Base-by-base conservation (phyloP, 257 asterid species). In the Fraxinus cuspidata region DNA sequence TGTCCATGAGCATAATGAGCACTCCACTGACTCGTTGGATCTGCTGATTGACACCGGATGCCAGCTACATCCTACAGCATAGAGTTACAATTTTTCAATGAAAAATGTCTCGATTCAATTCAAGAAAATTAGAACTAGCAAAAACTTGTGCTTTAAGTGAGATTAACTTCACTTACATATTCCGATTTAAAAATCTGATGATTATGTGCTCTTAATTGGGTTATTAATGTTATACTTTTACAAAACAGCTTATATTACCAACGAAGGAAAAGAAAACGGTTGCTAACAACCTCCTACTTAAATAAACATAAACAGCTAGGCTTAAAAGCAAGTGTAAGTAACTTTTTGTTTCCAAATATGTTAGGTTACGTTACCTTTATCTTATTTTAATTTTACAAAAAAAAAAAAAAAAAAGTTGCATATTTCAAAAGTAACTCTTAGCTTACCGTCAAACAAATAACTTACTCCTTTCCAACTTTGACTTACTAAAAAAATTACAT, bases 1-100 rank as follows among this genome's bases (percentile, higher is more conserved):
- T 91, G 99, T 77, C 94, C 98, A 83, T 93, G 93, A 71, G 90
- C 94, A 88, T 94, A 94, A 87, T 92, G 92, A 79, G 93, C 92
- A 81, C 83, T 83, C 94, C 92, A 81, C 73, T 92, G 98, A 77
- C 79, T 89, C 72, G 97, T 91, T 72, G 97, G 91, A 88, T 94
- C 98, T 21, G 92, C 81, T 23, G 94, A 74, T 80, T 93, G 95
- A 72, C 86, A 89, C 97, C 97, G 91, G 4, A 68, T 42, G 69
- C 94, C 92, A 70, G 89, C 29, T 71, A 65, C 84, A 73, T 94
- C 97, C 98, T 94, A 79, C 82, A 80, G 56, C 47, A 80, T 47
- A 80, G 21, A 76, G 23, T 13, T 47, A 35, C 25, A 78, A 74
- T 35, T 82, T 49, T 53, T 78, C 72, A 71, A 71, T 3, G 29